Evolutionary conservation across 768 basidiomycete genomes (phyloP).

Genomic region (Dentipellis sp.): DNA sequence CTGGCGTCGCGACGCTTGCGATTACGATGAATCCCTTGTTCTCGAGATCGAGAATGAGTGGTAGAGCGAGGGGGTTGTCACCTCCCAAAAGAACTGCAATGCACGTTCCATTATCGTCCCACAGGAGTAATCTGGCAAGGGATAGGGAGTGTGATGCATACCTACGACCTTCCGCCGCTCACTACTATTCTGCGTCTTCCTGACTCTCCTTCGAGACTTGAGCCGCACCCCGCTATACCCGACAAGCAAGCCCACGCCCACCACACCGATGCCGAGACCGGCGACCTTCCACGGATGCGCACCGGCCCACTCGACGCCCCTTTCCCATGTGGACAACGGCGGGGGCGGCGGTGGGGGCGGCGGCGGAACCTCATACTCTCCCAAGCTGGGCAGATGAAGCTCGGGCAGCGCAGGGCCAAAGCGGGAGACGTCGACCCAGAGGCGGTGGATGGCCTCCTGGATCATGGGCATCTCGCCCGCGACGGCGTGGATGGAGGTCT

Average conservation of each 20-base stretch:
- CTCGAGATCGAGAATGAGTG: conserved; percentile 67
- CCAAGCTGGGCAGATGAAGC: conserved; percentile 55
- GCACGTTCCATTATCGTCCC: conserved; percentile 2
- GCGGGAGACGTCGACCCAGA: conserved; percentile 75
- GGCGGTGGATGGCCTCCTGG: conserved; percentile 53
- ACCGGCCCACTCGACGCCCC: conserved; percentile 40
- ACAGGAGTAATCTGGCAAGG: background rate
- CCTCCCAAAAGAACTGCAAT: conserved; percentile 70
- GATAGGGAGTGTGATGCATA: conserved; percentile 16
- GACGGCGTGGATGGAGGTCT: conserved; percentile 43
- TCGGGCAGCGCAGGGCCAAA: conserved; percentile 50
- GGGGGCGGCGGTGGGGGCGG: conserved; percentile 50
- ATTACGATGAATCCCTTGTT: conserved; percentile 77
- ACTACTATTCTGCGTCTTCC: conserved; percentile 16
- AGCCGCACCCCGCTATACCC: conserved; percentile 35
- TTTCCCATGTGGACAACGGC: conserved; percentile 34
- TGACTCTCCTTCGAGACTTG: conserved; percentile 16
- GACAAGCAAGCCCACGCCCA: conserved; percentile 53
- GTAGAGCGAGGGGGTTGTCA: conserved; percentile 62
- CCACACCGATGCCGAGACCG: conserved; percentile 42
- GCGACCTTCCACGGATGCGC: conserved; percentile 55
- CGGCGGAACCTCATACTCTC: conserved; percentile 65
- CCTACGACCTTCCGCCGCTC: conserved; percentile 40
- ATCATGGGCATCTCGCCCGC: conserved; percentile 54
- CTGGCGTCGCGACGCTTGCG: conserved; percentile 62